Conservation (phyloP, 148 eudicot species). For the Bassia scoparia region DNA sequence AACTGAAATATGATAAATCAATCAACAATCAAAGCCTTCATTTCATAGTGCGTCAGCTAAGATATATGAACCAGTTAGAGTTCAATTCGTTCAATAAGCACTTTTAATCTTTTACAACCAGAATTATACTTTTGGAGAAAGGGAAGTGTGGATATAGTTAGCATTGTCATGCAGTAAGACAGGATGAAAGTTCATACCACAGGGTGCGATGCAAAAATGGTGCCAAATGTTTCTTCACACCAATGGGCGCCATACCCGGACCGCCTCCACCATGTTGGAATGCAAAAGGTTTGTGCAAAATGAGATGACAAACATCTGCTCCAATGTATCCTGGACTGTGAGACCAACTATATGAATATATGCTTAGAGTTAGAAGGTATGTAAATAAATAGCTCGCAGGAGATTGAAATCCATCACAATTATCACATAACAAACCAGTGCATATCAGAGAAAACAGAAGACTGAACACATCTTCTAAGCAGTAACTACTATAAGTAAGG, state of each 20-base stretch:
- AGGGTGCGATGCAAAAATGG: conserved; percentile 94
- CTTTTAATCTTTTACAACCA: not conserved
- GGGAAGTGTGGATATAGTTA: not conserved
- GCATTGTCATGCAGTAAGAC: not conserved
- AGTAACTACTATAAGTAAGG: no score
- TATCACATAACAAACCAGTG: not conserved
- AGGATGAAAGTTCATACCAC: conserved; percentile 63
- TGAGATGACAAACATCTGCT: conserved; percentile 99
- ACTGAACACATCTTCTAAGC: no score
- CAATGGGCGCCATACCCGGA: conserved; percentile 99
- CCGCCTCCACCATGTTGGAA: conserved; percentile 99
- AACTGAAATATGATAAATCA: not conserved
- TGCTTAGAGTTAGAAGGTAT: not conserved
- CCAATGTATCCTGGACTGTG: conserved; percentile 91
- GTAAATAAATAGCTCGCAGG: not conserved
- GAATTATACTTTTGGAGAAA: not conserved
- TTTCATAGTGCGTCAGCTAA: no score
- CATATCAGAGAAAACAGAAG: not conserved
- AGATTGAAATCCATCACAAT: not conserved
- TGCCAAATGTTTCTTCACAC: conserved; percentile 96
- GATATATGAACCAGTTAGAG: not conserved
- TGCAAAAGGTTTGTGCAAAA: conserved; percentile 99
- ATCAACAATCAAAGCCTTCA: no score
- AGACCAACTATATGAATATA: conserved; percentile 56
- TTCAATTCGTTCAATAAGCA: not conserved